Percentiles rank a stretch among this genome's conserved stretches.
These are phyloP conservation scores for Mycena sp. DNA, from an alignment of 1,284 basidiomycete genomes.

Conservation along the genomic window DNA sequence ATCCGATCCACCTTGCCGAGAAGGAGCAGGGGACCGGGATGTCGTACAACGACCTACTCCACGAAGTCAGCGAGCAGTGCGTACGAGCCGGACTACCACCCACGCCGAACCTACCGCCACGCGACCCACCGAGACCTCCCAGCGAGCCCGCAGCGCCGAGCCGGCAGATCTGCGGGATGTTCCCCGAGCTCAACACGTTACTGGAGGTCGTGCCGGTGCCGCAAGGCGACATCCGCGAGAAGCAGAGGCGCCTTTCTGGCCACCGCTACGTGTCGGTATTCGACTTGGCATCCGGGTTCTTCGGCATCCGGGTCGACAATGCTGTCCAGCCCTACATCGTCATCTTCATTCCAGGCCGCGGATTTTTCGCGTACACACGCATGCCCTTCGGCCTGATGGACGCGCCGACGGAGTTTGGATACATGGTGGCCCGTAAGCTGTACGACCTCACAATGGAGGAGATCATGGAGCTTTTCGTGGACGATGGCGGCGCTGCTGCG, in stretches of 20 bases:
- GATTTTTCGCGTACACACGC: constrained; percentile 44
- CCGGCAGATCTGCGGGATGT: background rate
- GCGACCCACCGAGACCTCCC: background rate
- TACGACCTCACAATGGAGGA: constrained; percentile 27
- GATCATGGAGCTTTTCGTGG: constrained; percentile 43
- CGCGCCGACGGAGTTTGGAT: too few species aligned
- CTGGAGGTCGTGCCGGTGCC: background rate
- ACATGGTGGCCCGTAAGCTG: background rate
- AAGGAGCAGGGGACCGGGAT: background rate
- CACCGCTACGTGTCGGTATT: background rate
- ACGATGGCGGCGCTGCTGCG: constrained; percentile 38
- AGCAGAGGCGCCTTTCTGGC: background rate
- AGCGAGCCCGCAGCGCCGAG: background rate
- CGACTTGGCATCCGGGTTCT: background rate
- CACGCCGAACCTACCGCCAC: too few species aligned
- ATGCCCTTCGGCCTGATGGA: constrained; percentile 30
- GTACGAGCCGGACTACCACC: too few species aligned
- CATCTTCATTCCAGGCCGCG: constrained; percentile 36
- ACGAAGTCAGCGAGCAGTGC: background rate
- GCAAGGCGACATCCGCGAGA: background rate
- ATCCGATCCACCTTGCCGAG: background rate
- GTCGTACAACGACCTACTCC: background rate
- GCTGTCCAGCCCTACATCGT: background rate
- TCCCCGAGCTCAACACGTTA: background rate
- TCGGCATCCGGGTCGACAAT: background rate